Percentiles rank a stretch among this genome's conserved stretches.
Evolutionary conservation across 2,329 filamentous ascomycete genomes (phyloP).

Genomic region (Colletotrichum tofieldiae): DNA sequence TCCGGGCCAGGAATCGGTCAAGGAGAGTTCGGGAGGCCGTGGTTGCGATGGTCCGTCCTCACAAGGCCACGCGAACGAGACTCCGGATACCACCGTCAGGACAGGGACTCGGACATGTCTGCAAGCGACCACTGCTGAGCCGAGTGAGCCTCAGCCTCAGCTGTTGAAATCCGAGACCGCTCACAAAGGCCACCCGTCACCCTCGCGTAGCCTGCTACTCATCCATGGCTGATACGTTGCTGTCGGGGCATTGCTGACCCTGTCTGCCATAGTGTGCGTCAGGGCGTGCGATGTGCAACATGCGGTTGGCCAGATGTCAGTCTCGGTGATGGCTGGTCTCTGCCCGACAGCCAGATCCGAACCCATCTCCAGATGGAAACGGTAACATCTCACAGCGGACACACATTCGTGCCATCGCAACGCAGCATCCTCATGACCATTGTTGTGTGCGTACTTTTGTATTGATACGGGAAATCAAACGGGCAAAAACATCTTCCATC

Average conservation of each 20-base stretch:
- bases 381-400: not conserved
- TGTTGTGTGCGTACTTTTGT: constrained; percentile 31
- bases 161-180: not conserved
- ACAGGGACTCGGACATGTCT: not conserved
- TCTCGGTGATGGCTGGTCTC: not conserved
- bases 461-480: constrained; percentile 33
- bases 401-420: not conserved
- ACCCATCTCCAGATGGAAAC: not conserved
- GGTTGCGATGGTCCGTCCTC: too few species aligned
- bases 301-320: too few species aligned
- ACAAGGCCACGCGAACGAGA: too few species aligned
- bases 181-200: not conserved
- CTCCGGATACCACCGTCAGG: not conserved
- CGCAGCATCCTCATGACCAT: too few species aligned
- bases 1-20: too few species aligned
- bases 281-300: too few species aligned
- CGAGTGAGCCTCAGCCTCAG: not conserved
- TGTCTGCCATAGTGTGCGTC: not conserved
- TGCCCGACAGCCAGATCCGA: not conserved
- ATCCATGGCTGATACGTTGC: not conserved
- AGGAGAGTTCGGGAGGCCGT: too few species aligned
- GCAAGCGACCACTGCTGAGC: not conserved
- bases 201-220: not conserved
- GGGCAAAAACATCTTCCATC: constrained; percentile 20
- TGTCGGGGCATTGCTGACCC: not conserved